Percentiles rank a stretch among this genome's conserved stretches.
phyloP scores from a whole-genome alignment of 225 moss, liverwort and hornwort genomes.

The Lunularia cruciata region DNA sequence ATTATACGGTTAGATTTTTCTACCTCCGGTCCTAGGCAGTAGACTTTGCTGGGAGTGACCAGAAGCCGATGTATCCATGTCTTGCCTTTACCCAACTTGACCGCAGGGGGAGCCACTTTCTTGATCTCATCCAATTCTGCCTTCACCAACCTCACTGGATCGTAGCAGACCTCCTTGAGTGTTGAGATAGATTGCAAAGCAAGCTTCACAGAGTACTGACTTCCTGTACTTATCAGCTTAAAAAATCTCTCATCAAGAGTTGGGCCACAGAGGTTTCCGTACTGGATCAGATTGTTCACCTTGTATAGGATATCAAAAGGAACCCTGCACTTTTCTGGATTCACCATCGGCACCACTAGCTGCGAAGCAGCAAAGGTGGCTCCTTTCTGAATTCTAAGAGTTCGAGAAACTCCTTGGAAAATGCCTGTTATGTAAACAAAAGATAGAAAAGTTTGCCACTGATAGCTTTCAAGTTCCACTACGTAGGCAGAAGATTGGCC shows the following conservation, averaged over 20 bases:
- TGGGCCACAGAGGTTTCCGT: constrained; percentile 49
- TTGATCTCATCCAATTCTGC: constrained; percentile 27
- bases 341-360: constrained; percentile 62
- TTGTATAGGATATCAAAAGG: constrained; percentile 64
- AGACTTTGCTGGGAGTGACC: constrained; percentile 80
- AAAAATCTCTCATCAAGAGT: constrained; percentile 51
- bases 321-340: constrained; percentile 36
- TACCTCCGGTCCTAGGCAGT: constrained; percentile 72
- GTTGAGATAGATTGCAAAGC: constrained; percentile 39
- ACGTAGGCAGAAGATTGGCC: constrained; percentile 62
- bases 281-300: constrained; percentile 64
- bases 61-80: constrained; percentile 59
- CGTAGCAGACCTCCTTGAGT: constrained; percentile 27
- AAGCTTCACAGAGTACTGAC: constrained; percentile 13
- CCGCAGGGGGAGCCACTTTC: constrained; percentile 23
- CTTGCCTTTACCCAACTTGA: constrained; percentile 45
- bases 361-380: constrained; percentile 43
- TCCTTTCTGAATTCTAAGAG: constrained; percentile 30
- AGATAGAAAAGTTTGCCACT: constrained; percentile 18
- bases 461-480: constrained; percentile 33
- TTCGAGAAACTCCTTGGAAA: constrained; percentile 21
- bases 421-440: constrained; percentile 45
- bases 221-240: constrained; percentile 39
- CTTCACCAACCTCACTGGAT: constrained; percentile 36
- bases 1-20: constrained; percentile 78